Evolutionary conservation across 1,284 basidiomycete genomes (phyloP).

Genomic region (Anthracocystis panici-leucophaei): DNA sequence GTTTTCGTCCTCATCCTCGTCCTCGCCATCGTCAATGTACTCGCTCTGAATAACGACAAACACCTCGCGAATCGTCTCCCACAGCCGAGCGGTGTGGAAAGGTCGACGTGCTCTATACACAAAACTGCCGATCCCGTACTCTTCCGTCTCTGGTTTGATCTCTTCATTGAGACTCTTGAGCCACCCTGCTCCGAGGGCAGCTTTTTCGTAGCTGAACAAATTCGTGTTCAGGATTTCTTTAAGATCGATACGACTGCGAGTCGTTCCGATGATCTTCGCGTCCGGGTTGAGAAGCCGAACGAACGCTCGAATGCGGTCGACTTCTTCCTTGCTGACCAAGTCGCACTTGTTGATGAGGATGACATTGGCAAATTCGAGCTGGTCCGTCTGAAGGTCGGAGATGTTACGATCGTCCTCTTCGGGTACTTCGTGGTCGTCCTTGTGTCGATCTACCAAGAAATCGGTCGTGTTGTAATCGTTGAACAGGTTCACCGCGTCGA

Average conservation of each 20-base stretch:
- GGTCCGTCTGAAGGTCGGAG: slow-evolving; percentile 70
- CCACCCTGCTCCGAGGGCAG: slow-evolving; percentile 72
- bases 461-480: slow-evolving; percentile 72
- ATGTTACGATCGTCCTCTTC: slow-evolving; percentile 72
- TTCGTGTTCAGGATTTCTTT: slow-evolving; percentile 69
- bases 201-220: slow-evolving; percentile 71
- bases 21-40: slow-evolving; percentile 68
- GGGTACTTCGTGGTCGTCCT: slow-evolving; percentile 54
- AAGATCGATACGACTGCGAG: slow-evolving; percentile 69
- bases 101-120: slow-evolving; percentile 68
- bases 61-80: slow-evolving; percentile 70
- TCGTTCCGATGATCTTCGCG: slow-evolving; percentile 69
- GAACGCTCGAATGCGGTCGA: slow-evolving; percentile 68
- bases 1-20: slow-evolving; percentile 37
- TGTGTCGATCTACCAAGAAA: slow-evolving; percentile 71
- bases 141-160: slow-evolving; percentile 72
- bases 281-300: slow-evolving; percentile 71
- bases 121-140: slow-evolving; percentile 62
- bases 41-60: slow-evolving; percentile 71
- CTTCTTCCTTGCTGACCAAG: slow-evolving; percentile 64
- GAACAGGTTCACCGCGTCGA: slow-evolving; percentile 68
- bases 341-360: slow-evolving; percentile 72
- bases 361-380: slow-evolving; percentile 72
- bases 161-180: slow-evolving; percentile 71
- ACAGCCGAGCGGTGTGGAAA: slow-evolving; percentile 72